Conservation (phyloP, 2,329 filamentous ascomycete genomes). For the Fusarium scirpi region DNA sequence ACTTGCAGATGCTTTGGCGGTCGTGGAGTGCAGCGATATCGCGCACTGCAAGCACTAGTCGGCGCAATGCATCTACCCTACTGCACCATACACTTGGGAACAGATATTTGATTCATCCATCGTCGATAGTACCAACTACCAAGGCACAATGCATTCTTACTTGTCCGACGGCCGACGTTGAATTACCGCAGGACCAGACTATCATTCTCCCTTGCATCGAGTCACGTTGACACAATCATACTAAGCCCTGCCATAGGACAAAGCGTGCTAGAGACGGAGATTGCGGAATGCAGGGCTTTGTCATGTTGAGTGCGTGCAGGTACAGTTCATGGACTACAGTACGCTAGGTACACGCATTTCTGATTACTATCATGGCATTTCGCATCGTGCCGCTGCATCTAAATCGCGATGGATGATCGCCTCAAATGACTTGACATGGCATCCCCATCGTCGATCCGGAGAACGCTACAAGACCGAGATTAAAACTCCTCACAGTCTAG, state of each 20-base stretch:
- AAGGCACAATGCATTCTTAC: conserved; percentile 7
- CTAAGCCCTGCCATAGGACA: too few relatives aligned
- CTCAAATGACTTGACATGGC: conserved; percentile 5
- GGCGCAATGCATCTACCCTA: background rate
- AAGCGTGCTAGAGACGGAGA: too few relatives aligned
- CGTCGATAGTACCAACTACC: background rate
- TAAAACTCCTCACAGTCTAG: conserved; percentile 7
- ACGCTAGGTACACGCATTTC: background rate
- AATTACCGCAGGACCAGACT: conserved; percentile 5
- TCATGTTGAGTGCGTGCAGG: background rate
- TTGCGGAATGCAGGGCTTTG: too few relatives aligned
- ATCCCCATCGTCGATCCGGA: conserved; percentile 32
- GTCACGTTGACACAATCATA: conserved; percentile 41
- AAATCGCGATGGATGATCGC: conserved; percentile 9
- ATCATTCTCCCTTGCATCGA: conserved; percentile 26
- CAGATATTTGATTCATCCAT: conserved; percentile 6
- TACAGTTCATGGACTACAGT: background rate
- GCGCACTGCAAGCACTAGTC: conserved; percentile 12
- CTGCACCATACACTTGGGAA: background rate
- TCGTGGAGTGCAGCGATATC: conserved; percentile 11
- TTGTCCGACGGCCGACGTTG: conserved; percentile 3
- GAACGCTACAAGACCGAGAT: conserved; percentile 9
- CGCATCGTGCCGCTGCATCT: conserved; percentile 1
- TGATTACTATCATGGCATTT: conserved; percentile 11
- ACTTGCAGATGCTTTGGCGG: conserved; percentile 12